Conservation (phyloP, 129 eudicot species). For the Rutidosis leptorrhynchoides region DNA sequence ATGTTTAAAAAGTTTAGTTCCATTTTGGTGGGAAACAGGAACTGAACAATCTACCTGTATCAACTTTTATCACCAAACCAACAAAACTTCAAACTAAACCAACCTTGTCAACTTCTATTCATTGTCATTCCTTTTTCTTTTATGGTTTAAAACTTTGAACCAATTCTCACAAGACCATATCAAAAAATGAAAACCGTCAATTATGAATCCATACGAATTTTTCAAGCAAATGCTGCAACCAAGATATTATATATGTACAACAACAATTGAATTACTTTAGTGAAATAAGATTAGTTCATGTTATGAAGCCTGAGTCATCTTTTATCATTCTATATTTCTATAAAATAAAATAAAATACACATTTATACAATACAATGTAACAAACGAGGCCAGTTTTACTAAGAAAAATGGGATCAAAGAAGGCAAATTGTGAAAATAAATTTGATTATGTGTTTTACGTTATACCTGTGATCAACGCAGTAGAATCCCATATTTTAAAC, state of each 20-base stretch:
- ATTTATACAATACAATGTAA: conserved; percentile 29
- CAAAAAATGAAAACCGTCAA: not conserved
- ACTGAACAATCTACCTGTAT: not conserved
- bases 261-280: too few relatives aligned
- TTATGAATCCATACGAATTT: not conserved
- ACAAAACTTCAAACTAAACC: conserved; percentile 8
- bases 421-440: conserved; percentile 2
- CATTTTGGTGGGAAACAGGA: not conserved
- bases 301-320: not conserved
- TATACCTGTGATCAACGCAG: conserved; percentile 8
- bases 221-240: not conserved
- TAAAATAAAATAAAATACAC: conserved; percentile 15
- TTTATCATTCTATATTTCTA: too few relatives aligned
- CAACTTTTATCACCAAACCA: conserved; percentile 4
- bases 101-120: not conserved
- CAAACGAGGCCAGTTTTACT: conserved; percentile 11
- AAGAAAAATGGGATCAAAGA: conserved; percentile 6
- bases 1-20: not conserved
- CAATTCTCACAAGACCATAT: not conserved
- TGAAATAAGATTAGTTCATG: too few relatives aligned
- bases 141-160: not conserved
- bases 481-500: too few relatives aligned
- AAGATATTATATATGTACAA: not conserved
- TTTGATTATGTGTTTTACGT: conserved; percentile 18
- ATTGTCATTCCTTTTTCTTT: not conserved